phyloP scores from a whole-genome alignment of 148 eudicot genomes.

The Camellia sinensis region DNA sequence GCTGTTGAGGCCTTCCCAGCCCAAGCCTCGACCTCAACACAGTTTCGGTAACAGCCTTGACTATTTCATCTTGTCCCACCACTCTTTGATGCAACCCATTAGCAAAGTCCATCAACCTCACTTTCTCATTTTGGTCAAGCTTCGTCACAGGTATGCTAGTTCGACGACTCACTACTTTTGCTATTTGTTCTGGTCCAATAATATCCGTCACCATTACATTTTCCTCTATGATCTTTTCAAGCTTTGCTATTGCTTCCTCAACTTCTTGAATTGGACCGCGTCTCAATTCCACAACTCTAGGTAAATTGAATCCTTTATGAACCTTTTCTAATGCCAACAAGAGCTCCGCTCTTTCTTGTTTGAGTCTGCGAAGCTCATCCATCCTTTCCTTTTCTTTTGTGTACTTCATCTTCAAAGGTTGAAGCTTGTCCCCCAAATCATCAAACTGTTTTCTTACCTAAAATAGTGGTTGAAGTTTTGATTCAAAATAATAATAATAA shows the following conservation, averaged over 20 bases:
- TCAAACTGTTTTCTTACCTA: conserved; percentile 61
- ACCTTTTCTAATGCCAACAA: conserved; percentile 58
- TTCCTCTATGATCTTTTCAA: conserved; percentile 45
- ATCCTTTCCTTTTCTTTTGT: conserved; percentile 73
- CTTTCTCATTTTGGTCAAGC: conserved; percentile 72
- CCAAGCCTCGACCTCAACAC: conserved; percentile 44
- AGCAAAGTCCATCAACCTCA: conserved; percentile 56
- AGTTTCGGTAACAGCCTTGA: conserved; percentile 44
- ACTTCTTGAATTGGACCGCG: conserved; percentile 74
- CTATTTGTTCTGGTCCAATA: conserved; percentile 87
- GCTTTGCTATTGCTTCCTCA: conserved; percentile 50
- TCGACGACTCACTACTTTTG: conserved; percentile 80
- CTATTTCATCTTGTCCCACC: conserved; percentile 10
- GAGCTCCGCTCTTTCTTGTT: conserved; percentile 70
- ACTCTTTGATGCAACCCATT: conserved; percentile 45
- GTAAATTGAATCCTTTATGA: conserved; percentile 66
- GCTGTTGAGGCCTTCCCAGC: conserved; percentile 41
- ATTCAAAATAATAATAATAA: neutral
- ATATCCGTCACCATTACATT: conserved; percentile 62
- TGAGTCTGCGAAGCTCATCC: conserved; percentile 71
- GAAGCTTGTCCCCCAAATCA: conserved; percentile 72
- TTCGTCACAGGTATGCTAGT: conserved; percentile 83
- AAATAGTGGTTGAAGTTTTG: neutral
- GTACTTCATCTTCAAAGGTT: conserved; percentile 73
- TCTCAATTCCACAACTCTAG: conserved; percentile 68